A percentile compares a stretch with the other conserved stretches of the same genome.
These are phyloP conservation scores for Clonostachys sp. DNA, from an alignment of 2,329 filamentous ascomycete genomes.

Conservation along the genomic window DNA sequence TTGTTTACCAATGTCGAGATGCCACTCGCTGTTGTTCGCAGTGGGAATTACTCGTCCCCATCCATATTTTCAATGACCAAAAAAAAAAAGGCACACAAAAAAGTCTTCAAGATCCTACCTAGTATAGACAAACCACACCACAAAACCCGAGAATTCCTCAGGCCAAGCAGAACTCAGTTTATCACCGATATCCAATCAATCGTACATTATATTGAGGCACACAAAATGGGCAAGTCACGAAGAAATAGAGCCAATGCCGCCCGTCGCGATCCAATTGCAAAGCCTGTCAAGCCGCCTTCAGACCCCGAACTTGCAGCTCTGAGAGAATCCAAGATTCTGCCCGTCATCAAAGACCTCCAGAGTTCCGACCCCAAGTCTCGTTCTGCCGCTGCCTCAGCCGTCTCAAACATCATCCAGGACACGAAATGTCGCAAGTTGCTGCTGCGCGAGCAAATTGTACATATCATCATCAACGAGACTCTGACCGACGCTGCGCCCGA, in stretches of 20 bases:
- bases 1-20: too few relatives aligned
- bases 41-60: too few relatives aligned
- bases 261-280: slow-evolving; percentile 51
- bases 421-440: slow-evolving; percentile 59
- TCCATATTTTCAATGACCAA: too few relatives aligned
- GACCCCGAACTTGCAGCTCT: slow-evolving; percentile 61
- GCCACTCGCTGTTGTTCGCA: too few relatives aligned
- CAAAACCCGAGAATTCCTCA: too few relatives aligned
- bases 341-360: slow-evolving; percentile 55
- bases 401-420: slow-evolving; percentile 60
- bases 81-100: too few relatives aligned
- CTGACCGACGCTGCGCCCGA: slow-evolving; percentile 59
- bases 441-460: slow-evolving; percentile 61
- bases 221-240: slow-evolving; percentile 56
- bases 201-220: not conserved
- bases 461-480: slow-evolving; percentile 58
- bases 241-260: slow-evolving; percentile 43
- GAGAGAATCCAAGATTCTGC: slow-evolving; percentile 58
- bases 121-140: too few relatives aligned
- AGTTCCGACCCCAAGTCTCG: slow-evolving; percentile 55
- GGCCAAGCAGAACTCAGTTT: too few relatives aligned
- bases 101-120: too few relatives aligned
- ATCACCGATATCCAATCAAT: too few relatives aligned
- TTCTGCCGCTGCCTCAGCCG: slow-evolving; percentile 52
- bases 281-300: slow-evolving; percentile 53